Base-by-base conservation (phyloP, 2,329 filamentous ascomycete genomes). In the Penicillium palitans region DNA sequence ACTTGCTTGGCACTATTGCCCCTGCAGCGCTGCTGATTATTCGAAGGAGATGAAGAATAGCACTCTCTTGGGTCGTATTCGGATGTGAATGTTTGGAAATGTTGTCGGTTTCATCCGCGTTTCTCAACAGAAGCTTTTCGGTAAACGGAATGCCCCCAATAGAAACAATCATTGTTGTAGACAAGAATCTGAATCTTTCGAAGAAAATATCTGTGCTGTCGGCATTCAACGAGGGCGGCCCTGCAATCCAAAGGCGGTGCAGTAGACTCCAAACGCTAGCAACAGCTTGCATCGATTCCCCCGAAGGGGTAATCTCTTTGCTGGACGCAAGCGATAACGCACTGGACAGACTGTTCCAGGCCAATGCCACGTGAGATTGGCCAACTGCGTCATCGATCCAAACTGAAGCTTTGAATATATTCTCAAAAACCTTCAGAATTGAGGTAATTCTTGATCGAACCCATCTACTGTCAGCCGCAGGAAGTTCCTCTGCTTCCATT, bases 301-400 rank as follows among this genome's bases (percentile, higher is more conserved):
- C 84, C 0, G 91, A 92, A 7, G 93, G 87, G 67, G 93, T 96
- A 66, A 99, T 89, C 74, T 99, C 95, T 74, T 96, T 96, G 62
- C 84, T 90, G 19, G 83, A 82, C 1, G 83, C 80, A 50, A 85
- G 80, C 9, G 84, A 81, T n/a, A 93, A 70, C 17, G 79, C 77
- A 57, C 85, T 84, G 52, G 82, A 78, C 50, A 91, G 87, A 52
- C 82, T 83, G 55, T 78, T 81, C 73, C 86, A 84, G 4, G 91
- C 74, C 21, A 87, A 78, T 10, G 87, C 82, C 9, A 88, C 78
- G 40, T 72, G 65, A 4, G 74, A 76, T 15, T 67, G 63, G 24
- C 66, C 58, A 3, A 82, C 74, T 35, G 74, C 67, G 33, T 80
- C 75, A 12, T 76, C 71, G 57, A 72, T 74, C 78, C 81, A 85